A percentile compares a stretch with the other conserved stretches of the same genome.
Evolutionary conservation across 371 early-diverging fungal species (phyloP).

Genomic region (Saksenaea vasiformis): DNA sequence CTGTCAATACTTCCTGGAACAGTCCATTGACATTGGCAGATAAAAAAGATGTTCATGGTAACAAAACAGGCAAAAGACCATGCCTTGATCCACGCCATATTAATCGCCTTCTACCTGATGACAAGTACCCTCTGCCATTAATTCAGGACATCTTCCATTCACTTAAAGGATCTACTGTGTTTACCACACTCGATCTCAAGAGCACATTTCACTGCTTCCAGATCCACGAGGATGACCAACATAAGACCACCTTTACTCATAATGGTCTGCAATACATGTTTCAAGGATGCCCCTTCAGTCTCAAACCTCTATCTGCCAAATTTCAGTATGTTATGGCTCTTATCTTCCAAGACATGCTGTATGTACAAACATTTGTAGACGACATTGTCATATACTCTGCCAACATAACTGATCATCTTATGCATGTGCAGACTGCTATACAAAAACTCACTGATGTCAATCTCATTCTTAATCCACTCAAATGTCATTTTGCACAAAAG

Average conservation of each 20-base stretch:
- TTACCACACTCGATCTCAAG: constrained; percentile 23
- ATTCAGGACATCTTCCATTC: neutral
- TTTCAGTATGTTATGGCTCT: constrained; percentile 22
- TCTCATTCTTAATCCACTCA: constrained; percentile 19
- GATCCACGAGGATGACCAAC: constrained; percentile 18
- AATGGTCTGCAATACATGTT: constrained; percentile 11
- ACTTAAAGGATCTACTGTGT: neutral
- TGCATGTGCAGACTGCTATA: constrained; percentile 9
- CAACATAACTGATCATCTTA: neutral
- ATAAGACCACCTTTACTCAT: constrained; percentile 8
- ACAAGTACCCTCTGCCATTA: constrained; percentile 6
- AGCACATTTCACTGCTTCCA: constrained; percentile 24
- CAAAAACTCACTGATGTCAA: constrained; percentile 7
- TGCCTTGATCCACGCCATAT: constrained; percentile 7
- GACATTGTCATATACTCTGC: constrained; percentile 9
- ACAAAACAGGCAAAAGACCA: constrained; percentile 5
- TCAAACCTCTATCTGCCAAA: constrained; percentile 16
- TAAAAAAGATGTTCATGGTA: constrained; percentile 22
- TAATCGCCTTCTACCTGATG: neutral
- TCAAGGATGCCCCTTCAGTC: constrained; percentile 5
- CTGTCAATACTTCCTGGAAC: constrained; percentile 15
- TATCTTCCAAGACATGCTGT: neutral
- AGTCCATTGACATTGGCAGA: constrained; percentile 26
- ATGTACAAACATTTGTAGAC: constrained; percentile 4
- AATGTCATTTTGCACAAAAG: constrained; percentile 15